Conservation (phyloP, 352 stramenopile genomes). For the Globisporangium okanoganense region DNA sequence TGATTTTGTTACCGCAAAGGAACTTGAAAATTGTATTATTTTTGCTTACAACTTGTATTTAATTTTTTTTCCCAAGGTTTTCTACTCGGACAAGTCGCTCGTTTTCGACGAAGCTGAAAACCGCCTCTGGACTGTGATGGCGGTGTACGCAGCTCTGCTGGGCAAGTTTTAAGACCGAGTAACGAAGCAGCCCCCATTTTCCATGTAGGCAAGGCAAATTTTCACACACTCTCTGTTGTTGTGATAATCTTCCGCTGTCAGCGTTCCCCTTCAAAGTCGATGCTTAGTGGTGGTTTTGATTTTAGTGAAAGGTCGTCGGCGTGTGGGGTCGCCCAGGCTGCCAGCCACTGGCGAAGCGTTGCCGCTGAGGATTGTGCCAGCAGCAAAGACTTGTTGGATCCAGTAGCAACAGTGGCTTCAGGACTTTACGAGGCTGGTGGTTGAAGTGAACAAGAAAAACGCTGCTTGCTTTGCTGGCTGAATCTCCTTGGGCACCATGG, state of each 20-base stretch:
- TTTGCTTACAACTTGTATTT: not conserved
- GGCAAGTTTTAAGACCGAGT: slow-evolving; percentile 40
- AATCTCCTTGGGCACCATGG: slow-evolving; percentile 27
- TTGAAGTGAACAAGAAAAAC: not conserved
- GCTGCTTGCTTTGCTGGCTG: slow-evolving; percentile 6
- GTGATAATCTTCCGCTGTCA: not conserved
- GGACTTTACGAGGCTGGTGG: not conserved
- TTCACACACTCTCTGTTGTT: not conserved
- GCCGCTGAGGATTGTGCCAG: slow-evolving; percentile 4
- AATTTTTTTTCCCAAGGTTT: slow-evolving; percentile 46
- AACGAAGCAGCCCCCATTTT: not conserved
- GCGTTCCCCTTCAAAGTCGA: not conserved
- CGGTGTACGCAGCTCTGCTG: slow-evolving; percentile 81
- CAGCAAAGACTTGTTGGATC: slow-evolving; percentile 4
- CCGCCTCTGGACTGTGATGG: slow-evolving; percentile 99
- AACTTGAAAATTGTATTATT: not conserved
- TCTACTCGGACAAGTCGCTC: slow-evolving; percentile 94
- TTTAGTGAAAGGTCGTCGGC: slow-evolving; percentile 3
- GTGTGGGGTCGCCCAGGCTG: not conserved
- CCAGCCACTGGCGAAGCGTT: not conserved
- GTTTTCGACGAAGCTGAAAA: slow-evolving; percentile 98
- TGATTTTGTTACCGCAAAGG: slow-evolving; percentile 1
- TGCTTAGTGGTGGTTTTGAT: slow-evolving; percentile 1
- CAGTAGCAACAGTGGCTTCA: not conserved
- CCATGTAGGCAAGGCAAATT: not conserved